These are phyloP conservation scores for Mimosa bimucronata DNA, from an alignment of 306 rosid species.

Conservation along the genomic window DNA sequence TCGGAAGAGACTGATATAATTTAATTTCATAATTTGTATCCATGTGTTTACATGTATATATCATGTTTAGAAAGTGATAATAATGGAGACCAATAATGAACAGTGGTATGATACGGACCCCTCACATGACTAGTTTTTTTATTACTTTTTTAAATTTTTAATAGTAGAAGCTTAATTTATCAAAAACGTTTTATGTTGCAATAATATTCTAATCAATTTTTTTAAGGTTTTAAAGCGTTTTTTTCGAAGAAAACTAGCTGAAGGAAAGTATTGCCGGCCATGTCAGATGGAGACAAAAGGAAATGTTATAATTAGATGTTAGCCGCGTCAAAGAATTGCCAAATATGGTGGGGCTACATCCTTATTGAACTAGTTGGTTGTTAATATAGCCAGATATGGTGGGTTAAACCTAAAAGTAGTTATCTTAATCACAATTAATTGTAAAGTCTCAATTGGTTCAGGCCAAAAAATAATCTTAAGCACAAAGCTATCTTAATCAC, in stretches of 20 bases:
- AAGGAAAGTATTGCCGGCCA: not conserved
- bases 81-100: not conserved
- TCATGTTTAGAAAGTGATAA: not conserved
- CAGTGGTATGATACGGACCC: not conserved
- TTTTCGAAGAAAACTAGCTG: not conserved
- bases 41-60: not conserved
- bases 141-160: too few relatives aligned
- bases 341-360: too few relatives aligned
- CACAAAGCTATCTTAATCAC: too few relatives aligned
- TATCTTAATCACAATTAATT: too few relatives aligned
- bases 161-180: not conserved
- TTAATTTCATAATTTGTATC: not conserved
- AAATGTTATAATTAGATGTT: not conserved
- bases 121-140: not conserved
- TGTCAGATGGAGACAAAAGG: not conserved
- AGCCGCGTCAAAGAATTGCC: not conserved
- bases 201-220: not conserved
- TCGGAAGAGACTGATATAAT: not conserved
- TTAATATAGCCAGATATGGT: too few relatives aligned
- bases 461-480: too few relatives aligned
- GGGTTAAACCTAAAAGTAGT: too few relatives aligned
- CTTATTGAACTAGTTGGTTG: too few relatives aligned
- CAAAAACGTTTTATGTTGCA: not conserved
- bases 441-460: too few relatives aligned
- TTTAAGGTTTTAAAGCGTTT: too few relatives aligned